These are phyloP conservation scores for Macadamia tetraphylla DNA, from an alignment of 164 flowering plant genomes.

Conservation along the genomic window DNA sequence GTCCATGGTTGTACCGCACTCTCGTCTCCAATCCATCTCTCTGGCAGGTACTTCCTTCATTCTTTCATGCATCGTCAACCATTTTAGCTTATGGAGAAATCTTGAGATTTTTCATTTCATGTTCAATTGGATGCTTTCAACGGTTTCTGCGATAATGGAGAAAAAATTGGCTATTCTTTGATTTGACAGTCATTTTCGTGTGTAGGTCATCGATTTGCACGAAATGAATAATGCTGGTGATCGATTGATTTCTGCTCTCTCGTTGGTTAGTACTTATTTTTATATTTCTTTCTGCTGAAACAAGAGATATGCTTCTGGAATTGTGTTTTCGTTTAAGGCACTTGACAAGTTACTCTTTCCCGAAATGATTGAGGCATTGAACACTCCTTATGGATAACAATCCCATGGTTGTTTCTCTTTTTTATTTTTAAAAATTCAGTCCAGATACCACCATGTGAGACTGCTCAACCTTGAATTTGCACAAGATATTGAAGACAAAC, in stretches of 20 bases:
- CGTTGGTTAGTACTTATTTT: conserved; percentile 43
- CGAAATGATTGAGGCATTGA: no score
- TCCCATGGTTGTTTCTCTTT: not conserved
- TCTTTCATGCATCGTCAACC: not conserved
- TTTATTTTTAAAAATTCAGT: conserved; percentile 26
- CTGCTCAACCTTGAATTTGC: conserved; percentile 79
- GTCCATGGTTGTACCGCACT: conserved; percentile 55
- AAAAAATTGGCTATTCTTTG: not conserved
- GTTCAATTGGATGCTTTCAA: not conserved
- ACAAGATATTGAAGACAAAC: conserved; percentile 73
- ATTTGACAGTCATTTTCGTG: conserved; percentile 1
- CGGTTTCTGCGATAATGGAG: not conserved
- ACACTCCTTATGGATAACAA: no score
- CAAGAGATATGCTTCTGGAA: not conserved
- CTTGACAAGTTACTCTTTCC: not conserved
- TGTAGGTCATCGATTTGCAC: conserved; percentile 66
- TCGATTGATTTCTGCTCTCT: conserved; percentile 69
- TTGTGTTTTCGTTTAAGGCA: not conserved
- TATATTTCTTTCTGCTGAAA: not conserved
- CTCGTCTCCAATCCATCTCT: conserved; percentile 58
- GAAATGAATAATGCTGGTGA: conserved; percentile 75
- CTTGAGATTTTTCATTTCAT: not conserved
- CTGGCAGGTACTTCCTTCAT: conserved; percentile 50
- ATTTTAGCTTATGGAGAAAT: not conserved
- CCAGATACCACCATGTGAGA: conserved; percentile 56